Conservation (phyloP, 345 rosid species). For the Salix viminalis region DNA sequence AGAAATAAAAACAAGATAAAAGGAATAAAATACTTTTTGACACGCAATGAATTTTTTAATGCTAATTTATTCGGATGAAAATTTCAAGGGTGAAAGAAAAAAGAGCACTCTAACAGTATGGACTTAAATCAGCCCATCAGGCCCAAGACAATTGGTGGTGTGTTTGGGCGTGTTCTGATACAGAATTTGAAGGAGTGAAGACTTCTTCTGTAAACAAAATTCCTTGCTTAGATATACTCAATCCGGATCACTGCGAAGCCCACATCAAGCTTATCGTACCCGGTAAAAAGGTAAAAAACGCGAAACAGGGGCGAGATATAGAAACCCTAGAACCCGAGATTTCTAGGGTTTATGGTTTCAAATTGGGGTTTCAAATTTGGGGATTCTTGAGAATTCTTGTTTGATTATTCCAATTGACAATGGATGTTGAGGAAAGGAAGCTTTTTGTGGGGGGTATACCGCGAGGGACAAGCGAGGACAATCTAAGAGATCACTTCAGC, state of each 20-base stretch:
- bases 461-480: conserved; percentile 54
- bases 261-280: background rate
- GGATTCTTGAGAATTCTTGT: conserved; percentile 8
- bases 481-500: conserved; percentile 52
- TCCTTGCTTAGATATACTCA: background rate
- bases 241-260: background rate
- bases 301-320: background rate
- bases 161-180: background rate
- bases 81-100: too few species aligned
- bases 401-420: conserved; percentile 6
- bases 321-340: conserved; percentile 10
- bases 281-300: background rate
- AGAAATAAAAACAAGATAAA: too few species aligned
- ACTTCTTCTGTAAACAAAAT: background rate
- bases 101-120: too few species aligned
- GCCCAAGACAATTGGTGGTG: background rate
- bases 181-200: background rate
- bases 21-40: too few species aligned
- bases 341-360: conserved; percentile 24
- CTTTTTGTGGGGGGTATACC: conserved; percentile 66
- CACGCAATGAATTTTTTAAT: too few species aligned
- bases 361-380: conserved; percentile 8
- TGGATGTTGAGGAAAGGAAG: conserved; percentile 57
- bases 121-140: too few species aligned
- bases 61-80: too few species aligned